Evolutionary conservation across 495 filamentous ascomycete species (phyloP).

Genomic region (Xylaria palmicola): DNA sequence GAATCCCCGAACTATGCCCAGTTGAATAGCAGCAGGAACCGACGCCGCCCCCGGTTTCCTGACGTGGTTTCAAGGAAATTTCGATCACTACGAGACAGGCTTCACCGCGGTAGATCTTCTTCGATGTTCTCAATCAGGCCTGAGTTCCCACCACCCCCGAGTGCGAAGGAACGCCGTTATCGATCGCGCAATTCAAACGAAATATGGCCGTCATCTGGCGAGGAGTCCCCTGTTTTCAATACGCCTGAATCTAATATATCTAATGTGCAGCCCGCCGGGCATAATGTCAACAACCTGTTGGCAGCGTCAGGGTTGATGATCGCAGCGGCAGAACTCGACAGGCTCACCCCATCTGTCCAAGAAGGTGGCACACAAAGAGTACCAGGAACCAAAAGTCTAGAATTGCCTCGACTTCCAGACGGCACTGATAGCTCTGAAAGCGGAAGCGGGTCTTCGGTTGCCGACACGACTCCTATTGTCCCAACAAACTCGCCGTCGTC

Average conservation of each 20-base stretch:
- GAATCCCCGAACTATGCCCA: constrained; percentile 14
- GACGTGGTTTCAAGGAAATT: constrained; percentile 34
- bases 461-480: constrained; percentile 11
- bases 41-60: constrained; percentile 19
- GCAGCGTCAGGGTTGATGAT: constrained; percentile 28
- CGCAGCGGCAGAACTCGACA: constrained; percentile 28
- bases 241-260: constrained; percentile 26
- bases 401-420: neutral
- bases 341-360: constrained; percentile 20
- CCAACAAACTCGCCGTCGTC: constrained; percentile 21
- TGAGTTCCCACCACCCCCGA: constrained; percentile 22
- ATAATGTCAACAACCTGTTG: constrained; percentile 20
- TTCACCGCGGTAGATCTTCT: constrained; percentile 21
- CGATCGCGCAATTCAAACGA: constrained; percentile 27
- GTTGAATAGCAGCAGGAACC: constrained; percentile 16
- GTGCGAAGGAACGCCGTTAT: constrained; percentile 25
- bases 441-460: neutral
- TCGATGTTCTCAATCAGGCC: constrained; percentile 26
- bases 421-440: neutral
- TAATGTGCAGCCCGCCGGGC: neutral
- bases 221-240: constrained; percentile 29
- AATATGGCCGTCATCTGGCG: constrained; percentile 28
- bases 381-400: constrained; percentile 13
- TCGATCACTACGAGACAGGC: constrained; percentile 24
- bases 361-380: constrained; percentile 10